A percentile compares a stretch with the other conserved stretches of the same genome.
Conservation (phyloP, 2,329 filamentous ascomycete genomes). For the Xenosphaeropsis pyriputrescens region DNA sequence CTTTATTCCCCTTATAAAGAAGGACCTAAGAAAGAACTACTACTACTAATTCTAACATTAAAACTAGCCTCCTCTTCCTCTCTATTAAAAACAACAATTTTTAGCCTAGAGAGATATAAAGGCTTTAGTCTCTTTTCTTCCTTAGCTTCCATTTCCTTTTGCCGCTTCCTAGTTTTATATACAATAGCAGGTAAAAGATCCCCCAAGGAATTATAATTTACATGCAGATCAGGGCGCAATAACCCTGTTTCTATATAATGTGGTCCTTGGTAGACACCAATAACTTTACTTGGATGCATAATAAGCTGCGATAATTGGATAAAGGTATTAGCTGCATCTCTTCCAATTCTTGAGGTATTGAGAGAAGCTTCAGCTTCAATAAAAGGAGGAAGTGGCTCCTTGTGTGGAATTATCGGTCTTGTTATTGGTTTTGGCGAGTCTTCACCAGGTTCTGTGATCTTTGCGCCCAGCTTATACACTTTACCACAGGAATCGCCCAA, state of each 20-base stretch:
- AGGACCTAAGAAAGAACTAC: too few species aligned
- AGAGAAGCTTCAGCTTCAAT: background rate
- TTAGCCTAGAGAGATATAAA: too few species aligned
- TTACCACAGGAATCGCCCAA: slow-evolving; percentile 48
- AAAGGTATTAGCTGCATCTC: slow-evolving; percentile 14
- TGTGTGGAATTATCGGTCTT: background rate
- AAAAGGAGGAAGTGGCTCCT: background rate
- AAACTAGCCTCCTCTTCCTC: too few species aligned
- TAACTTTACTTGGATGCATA: slow-evolving; percentile 26
- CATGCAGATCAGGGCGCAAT: slow-evolving; percentile 10
- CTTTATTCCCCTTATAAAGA: too few species aligned
- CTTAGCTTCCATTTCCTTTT: too few species aligned
- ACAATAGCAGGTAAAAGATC: too few species aligned
- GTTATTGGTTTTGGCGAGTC: background rate
- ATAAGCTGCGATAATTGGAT: slow-evolving; percentile 26
- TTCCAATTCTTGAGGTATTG: background rate
- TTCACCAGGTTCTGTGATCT: slow-evolving; percentile 21
- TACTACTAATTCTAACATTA: too few species aligned
- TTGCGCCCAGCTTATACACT: slow-evolving; percentile 36
- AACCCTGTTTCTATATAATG: slow-evolving; percentile 30
- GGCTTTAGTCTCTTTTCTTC: too few species aligned
- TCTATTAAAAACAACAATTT: too few species aligned
- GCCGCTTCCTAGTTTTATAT: too few species aligned
- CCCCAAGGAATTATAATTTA: too few species aligned
- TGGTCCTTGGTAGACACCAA: slow-evolving; percentile 42